Evolutionary conservation across 352 stramenopile species (phyloP), one percentile per base, ranked within the genome.

Genomic region (Phytophthora pini): DNA sequence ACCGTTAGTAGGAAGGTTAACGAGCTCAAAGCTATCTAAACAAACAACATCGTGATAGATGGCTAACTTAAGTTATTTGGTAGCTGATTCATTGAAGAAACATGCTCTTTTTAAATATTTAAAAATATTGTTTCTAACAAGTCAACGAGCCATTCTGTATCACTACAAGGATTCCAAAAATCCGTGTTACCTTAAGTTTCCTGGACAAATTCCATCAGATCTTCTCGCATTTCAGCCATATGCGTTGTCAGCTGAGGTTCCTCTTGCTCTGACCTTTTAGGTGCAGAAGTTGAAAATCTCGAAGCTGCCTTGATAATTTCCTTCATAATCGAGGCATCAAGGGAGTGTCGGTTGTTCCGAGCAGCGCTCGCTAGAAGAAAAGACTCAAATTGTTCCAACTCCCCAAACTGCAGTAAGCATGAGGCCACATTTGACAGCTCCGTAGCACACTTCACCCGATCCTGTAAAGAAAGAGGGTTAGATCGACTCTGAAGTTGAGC

Each of bases 391-490:
- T 56, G 48, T 40, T 80, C 72, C 31, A 77, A 47, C 13, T 68
- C 57, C 15, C 72, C 72, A 57, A 70, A 80, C n/a, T 72, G 46
- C 22, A 72, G 56, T 27, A 75, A 65, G 15, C 53, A 67, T 8
- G 72, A 59, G 10, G 54, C 40, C 29, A 48, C 44, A n/a, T 68
- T 63, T 0, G 40, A 40, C 29, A 63, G 20, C 1, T 68, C 57
- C 11, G 4, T 48, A 13, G 13, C 57, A 65, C 20, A 54, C 32
- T 69, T 31, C 22, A 62, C 29, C 11, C 68, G 68, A 39, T 79
- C 51, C 71, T 79, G 40, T 20, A 50, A 53, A 4, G 8, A 36
- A 27, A 20, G n/a, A 5, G 3, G 26, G 7, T 13, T 36, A 36
- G 13, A 13, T 36, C 31, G 8, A 36, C 31, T 34, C 5, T 5